phyloP scores from a whole-genome alignment of 768 basidiomycete species.

The Trametes coccinea region DNA sequence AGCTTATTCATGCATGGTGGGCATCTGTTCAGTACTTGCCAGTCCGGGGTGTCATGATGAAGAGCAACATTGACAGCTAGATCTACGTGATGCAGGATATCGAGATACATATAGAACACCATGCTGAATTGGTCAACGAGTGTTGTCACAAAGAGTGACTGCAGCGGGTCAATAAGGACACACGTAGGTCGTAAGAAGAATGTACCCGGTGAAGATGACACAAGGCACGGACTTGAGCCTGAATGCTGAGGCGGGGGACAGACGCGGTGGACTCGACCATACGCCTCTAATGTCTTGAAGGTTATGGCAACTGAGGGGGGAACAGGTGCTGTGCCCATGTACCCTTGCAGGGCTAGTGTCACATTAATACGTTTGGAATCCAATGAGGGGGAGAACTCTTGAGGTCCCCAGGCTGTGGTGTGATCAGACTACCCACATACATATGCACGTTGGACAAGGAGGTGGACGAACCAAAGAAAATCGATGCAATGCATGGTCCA shows the following conservation, averaged over 20 bases:
- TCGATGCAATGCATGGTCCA: too few species aligned
- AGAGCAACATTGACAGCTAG: conserved; percentile 16
- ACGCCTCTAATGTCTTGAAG: conserved; percentile 26
- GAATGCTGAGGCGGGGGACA: conserved; percentile 30
- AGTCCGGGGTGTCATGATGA: conserved; percentile 19
- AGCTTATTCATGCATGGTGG: conserved; percentile 29
- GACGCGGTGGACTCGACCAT: conserved; percentile 27
- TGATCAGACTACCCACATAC: too few species aligned
- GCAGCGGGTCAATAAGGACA: neutral
- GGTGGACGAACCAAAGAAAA: too few species aligned
- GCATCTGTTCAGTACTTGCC: conserved; percentile 30
- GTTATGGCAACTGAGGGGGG: too few species aligned
- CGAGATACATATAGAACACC: conserved; percentile 31
- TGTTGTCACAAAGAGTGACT: neutral
- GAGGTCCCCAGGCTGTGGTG: too few species aligned
- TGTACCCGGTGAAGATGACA: conserved; percentile 26
- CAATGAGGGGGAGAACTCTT: too few species aligned
- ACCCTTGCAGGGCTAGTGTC: too few species aligned
- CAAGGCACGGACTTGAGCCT: conserved; percentile 20
- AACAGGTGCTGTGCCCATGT: too few species aligned
- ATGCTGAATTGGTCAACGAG: conserved; percentile 28
- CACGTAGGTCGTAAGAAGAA: neutral
- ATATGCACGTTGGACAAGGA: too few species aligned
- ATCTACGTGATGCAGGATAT: conserved; percentile 24
- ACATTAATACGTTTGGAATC: too few species aligned